Percentiles rank a stretch among this genome's conserved stretches.
Evolutionary conservation across 768 basidiomycete genomes (phyloP).

Genomic region (Panus rudis): DNA sequence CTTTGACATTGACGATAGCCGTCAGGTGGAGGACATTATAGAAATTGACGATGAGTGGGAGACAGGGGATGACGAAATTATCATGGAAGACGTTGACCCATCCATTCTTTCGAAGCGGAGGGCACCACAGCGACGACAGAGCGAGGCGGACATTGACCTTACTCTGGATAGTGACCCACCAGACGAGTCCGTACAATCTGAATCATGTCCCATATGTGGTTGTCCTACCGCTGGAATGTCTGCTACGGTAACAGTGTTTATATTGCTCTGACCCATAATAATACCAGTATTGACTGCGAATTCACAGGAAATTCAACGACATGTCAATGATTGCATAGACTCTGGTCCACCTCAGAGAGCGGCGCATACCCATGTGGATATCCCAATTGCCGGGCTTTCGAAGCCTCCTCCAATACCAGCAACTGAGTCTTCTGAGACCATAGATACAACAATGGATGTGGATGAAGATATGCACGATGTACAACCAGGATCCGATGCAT

Average conservation of each 20-base stretch:
- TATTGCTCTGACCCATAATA: neutral
- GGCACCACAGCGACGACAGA: conserved; percentile 12
- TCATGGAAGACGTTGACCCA: conserved; percentile 24
- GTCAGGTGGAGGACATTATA: neutral
- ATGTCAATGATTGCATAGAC: conserved; percentile 56
- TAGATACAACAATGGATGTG: conserved; percentile 1
- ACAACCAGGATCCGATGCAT: conserved; percentile 35
- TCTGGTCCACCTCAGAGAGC: conserved; percentile 7
- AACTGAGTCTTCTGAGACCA: conserved; percentile 7
- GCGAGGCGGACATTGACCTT: conserved; percentile 22
- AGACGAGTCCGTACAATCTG: conserved; percentile 6
- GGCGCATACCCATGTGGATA: conserved; percentile 7
- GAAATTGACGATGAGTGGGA: conserved; percentile 51
- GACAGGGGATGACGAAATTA: conserved; percentile 65
- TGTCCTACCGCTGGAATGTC: conserved; percentile 16
- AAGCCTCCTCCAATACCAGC: conserved; percentile 4
- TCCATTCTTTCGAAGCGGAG: conserved; percentile 16
- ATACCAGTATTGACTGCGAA: conserved; percentile 2
- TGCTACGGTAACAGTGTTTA: conserved; percentile 24
- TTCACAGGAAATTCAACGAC: conserved; percentile 40
- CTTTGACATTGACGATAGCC: neutral
- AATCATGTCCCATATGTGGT: conserved; percentile 26
- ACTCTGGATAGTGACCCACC: conserved; percentile 13
- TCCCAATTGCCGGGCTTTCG: conserved; percentile 5
- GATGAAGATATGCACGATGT: no score